Evolutionary conservation across 257 asterid species (phyloP), one percentile per base, ranked within the genome.

Genomic region (Orobanche coerulescens): DNA sequence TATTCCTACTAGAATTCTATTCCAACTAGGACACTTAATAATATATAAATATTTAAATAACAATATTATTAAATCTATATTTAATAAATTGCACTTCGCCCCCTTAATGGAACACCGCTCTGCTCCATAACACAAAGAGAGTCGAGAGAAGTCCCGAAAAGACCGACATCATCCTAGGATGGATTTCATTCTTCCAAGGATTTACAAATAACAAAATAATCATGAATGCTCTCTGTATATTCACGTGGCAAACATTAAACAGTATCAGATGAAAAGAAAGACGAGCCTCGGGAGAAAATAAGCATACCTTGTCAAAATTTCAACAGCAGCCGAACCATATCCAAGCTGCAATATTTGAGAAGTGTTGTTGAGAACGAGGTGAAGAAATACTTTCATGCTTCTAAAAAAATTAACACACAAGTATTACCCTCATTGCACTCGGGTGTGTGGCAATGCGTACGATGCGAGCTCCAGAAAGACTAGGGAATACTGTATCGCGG

Each of bases 391-490:
- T 23, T 48, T 57, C 57, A 49, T 25, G 34, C 25, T 24, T 61
- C 10, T 16, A 49, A 4, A 24, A 31, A 26, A 76, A 23, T 20
- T 15, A 65, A 36, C 11, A 49, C 47, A 43, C 50, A 46, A 56
- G 53, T 24, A 78, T 74, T 90, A 90, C 97, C 98, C 81, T 77
- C 95, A 83, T 88, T 65, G 95, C 95, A 80, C 75, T 85, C 36
- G 97, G 98, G 75, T 92, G 98, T 55, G 98, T 88, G 66, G 98
- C 97, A 75, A 92, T 88, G 67, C 95, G 95, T 23, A 92, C 96
- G 66, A 92, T 81, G 22, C 97, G 96, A 71, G 95, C 97, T 64
- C 98, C 95, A 69, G 98, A 86, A 75, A 84, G 88, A 73, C 84
- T 83, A 6, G 98, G 97, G 53, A 88, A 89, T 48, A 58, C 86